phyloP scores from a whole-genome alignment of 179 eudicot species.

The Spergularia azorica region DNA sequence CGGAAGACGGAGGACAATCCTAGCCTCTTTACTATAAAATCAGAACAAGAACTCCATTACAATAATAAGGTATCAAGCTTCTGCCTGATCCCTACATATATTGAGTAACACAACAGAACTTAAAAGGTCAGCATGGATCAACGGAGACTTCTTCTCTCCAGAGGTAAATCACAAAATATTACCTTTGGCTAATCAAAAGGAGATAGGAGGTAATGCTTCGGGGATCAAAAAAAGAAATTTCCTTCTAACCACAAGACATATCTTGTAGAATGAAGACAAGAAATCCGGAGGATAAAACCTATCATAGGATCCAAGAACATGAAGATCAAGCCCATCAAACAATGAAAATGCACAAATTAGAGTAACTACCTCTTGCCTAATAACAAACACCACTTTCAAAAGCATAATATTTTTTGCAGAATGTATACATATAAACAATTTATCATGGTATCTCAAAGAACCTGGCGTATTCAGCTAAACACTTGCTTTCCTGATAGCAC shows the following conservation, averaged over 20 bases:
- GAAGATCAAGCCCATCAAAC: neutral
- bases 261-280: neutral
- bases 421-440: no score
- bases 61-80: neutral
- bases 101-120: neutral
- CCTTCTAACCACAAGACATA: neutral
- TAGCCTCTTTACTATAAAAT: conserved; percentile 14
- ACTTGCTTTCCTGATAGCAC: neutral
- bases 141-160: neutral
- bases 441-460: no score
- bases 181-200: no score
- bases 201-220: neutral
- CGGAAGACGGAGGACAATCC: neutral
- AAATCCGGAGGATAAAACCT: neutral
- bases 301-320: neutral
- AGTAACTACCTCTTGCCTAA: neutral
- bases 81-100: conserved; percentile 9
- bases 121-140: neutral
- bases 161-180: neutral
- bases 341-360: no score
- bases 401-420: neutral
- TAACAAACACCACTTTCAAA: neutral
- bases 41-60: neutral
- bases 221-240: neutral
- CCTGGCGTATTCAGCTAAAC: neutral